phyloP scores from a whole-genome alignment of 73 alveolate species.

The Tetrahymena elliotti region DNA sequence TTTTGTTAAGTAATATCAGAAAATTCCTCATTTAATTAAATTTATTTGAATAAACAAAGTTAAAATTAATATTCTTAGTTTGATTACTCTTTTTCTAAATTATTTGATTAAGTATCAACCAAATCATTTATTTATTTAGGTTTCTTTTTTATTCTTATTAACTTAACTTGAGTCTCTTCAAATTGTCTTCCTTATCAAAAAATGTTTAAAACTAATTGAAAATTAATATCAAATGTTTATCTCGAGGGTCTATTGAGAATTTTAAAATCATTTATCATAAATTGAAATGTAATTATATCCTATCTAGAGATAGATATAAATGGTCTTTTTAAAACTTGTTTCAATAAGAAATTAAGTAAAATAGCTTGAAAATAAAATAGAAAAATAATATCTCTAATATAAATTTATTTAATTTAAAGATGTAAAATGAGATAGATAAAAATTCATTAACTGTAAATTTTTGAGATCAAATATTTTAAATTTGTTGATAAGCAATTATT shows the following conservation, averaged over 20 bases:
- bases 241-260: not conserved
- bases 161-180: no score
- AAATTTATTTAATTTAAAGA: no score
- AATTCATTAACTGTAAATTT: no score
- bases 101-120: not conserved
- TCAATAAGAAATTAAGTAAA: no score
- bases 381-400: no score
- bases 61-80: not conserved
- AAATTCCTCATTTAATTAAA: not conserved
- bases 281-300: not conserved
- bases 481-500: not conserved
- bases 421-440: not conserved
- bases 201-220: no score
- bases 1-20: not conserved
- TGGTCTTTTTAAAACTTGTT: no score
- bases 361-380: not conserved
- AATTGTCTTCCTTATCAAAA: no score
- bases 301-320: not conserved
- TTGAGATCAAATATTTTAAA: not conserved
- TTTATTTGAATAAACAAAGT: not conserved
- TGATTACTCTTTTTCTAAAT: not conserved
- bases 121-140: not conserved
- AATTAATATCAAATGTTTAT: no score
- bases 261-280: no score
- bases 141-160: not conserved